Percentiles rank a stretch among this genome's conserved stretches.
These are phyloP conservation scores for Dioscorea alata DNA, from an alignment of 106 monocot species.

Conservation along the genomic window DNA sequence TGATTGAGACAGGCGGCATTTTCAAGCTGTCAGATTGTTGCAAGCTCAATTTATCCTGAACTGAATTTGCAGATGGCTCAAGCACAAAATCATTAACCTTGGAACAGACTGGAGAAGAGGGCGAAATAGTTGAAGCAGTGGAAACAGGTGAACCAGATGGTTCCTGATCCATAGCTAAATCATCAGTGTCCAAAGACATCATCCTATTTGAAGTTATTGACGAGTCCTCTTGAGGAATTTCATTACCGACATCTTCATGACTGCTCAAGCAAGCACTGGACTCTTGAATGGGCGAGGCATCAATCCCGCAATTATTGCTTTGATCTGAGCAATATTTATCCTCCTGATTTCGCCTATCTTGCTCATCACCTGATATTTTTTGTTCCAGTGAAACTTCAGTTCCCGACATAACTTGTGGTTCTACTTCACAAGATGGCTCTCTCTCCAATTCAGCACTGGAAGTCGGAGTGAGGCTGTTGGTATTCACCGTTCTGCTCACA, in stretches of 20 bases:
- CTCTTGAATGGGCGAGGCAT: conserved; percentile 10
- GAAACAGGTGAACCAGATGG: conserved; percentile 39
- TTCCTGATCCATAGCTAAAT: conserved; percentile 20
- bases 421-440: conserved; percentile 2
- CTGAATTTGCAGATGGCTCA: neutral
- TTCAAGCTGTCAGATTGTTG: neutral
- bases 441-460: conserved; percentile 1
- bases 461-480: conserved; percentile 1
- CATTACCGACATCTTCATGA: conserved; percentile 23
- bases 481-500: neutral
- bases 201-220: conserved; percentile 28
- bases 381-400: conserved; percentile 16
- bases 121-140: conserved; percentile 34
- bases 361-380: conserved; percentile 7
- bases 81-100: conserved; percentile 5
- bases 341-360: neutral
- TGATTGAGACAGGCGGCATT: neutral
- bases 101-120: conserved; percentile 15
- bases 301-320: conserved; percentile 10
- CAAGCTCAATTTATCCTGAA: conserved; percentile 1
- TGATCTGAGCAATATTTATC: conserved; percentile 1
- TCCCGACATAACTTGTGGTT: conserved; percentile 3
- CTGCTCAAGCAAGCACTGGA: conserved; percentile 43
- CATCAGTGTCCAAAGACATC: conserved; percentile 8
- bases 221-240: conserved; percentile 41